Percentiles rank a stretch among this genome's conserved stretches.
phyloP scores from a whole-genome alignment of 148 eudicot genomes.

The Fagopyrum esculentum region DNA sequence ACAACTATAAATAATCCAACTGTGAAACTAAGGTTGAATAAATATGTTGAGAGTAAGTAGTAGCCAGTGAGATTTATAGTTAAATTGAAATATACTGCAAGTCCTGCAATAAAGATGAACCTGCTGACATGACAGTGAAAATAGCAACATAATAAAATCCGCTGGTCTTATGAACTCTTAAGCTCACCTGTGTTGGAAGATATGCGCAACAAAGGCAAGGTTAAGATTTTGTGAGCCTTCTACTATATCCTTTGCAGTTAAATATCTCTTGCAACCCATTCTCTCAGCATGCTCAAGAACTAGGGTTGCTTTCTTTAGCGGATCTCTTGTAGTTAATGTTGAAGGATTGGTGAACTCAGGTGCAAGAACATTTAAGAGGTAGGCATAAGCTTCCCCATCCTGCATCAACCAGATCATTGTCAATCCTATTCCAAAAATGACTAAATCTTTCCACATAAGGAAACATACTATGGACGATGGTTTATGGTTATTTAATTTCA shows the following conservation, averaged over 20 bases:
- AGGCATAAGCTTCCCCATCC: slow-evolving; percentile 97
- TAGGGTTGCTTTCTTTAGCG: slow-evolving; percentile 72
- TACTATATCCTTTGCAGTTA: slow-evolving; percentile 96
- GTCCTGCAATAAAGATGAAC: no score
- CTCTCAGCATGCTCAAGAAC: slow-evolving; percentile 97
- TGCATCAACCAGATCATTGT: slow-evolving; percentile 21
- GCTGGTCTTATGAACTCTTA: neutral
- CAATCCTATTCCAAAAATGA: neutral
- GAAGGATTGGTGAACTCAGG: slow-evolving; percentile 81
- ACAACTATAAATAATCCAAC: neutral
- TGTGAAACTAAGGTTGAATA: neutral
- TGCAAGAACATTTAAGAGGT: slow-evolving; percentile 84
- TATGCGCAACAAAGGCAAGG: slow-evolving; percentile 98
- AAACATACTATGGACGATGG: neutral
- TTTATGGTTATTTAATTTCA: neutral
- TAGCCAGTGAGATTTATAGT: neutral
- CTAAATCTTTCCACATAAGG: neutral
- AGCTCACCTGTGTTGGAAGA: slow-evolving; percentile 93
- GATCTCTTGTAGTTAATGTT: slow-evolving; percentile 63
- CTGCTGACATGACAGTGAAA: neutral
- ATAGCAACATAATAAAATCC: neutral
- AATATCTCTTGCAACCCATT: slow-evolving; percentile 99
- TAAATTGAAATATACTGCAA: neutral
- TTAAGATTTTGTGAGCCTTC: slow-evolving; percentile 98
- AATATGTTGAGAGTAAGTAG: neutral